phyloP scores from a whole-genome alignment of 805 yeast species.

The Spathaspora sp. region DNA sequence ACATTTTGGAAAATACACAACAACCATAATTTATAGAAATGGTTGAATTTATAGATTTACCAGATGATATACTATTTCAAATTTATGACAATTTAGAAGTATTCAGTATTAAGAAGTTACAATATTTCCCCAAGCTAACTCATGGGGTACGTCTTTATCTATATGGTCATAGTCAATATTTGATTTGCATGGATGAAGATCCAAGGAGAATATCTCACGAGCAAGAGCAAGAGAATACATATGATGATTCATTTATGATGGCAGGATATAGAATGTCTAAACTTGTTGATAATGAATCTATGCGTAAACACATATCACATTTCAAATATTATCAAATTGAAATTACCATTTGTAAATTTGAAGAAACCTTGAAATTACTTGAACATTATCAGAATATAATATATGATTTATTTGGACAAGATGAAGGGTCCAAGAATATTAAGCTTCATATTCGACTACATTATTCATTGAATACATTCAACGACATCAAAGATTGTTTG shows the following conservation, averaged over 20 bases:
- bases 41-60: conserved; percentile 5
- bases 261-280: background rate
- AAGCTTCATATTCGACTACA: conserved; percentile 6
- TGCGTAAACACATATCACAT: conserved; percentile 2
- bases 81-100: conserved; percentile 4
- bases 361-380: conserved; percentile 1
- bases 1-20: too few species aligned
- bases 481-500: conserved; percentile 9
- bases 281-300: background rate
- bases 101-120: conserved; percentile 4
- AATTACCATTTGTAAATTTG: conserved; percentile 5
- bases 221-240: background rate
- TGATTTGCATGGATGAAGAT: conserved; percentile 3
- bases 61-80: conserved; percentile 7
- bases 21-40: background rate
- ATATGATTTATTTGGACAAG: background rate
- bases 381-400: conserved; percentile 2
- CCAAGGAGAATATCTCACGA: background rate
- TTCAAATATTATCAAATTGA: conserved; percentile 6
- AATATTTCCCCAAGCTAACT: background rate
- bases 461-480: conserved; percentile 7
- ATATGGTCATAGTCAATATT: background rate
- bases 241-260: background rate
- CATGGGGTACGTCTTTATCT: background rate
- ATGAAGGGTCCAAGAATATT: conserved; percentile 1